Evolutionary conservation across 2,329 filamentous ascomycete genomes (phyloP), one percentile per base, ranked within the genome.

Genomic region (Zopfia rhizophila): DNA sequence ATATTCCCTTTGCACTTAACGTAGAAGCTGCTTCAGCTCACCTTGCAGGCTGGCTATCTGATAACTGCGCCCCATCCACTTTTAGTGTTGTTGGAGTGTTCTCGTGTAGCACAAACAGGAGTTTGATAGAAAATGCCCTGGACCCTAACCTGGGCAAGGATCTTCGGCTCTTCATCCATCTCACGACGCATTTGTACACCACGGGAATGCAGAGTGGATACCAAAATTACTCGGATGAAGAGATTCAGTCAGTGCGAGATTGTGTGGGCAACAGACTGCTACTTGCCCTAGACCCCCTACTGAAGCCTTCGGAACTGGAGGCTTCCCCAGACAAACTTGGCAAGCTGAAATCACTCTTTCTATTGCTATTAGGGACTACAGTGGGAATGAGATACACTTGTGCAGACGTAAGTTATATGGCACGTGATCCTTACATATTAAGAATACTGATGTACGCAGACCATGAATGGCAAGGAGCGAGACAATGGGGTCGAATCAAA

Each of bases 1-100:
- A 58, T 27, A 55, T 58, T 6, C 55, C 55, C 5, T 58, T 55
- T 21, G 55, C 40, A 6, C 45, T 58, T 4, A 58, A 58, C 25
- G 48, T 48, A 1, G 55, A 58, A 21, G 55, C 48, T 6, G 55
- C 55, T 6, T 55, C 55, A 6, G 46, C 55, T 22, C 55, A 55
- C 18, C 48, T 55, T 23, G 46, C 51, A 13, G 43, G 46, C 31
- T 58, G 55, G 54, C 31, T 57, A 10, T 40, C 48, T 7, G 51
- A 55, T 14, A 51, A 55, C 13, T 32, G 45, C 12, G 14, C 33
- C 3, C 28, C 46, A 5, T 39, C 55, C 7, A 48, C 45, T 5
- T 55, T 51, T 28, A 53, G 48, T 25, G 45, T 58, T 11, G 43
- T 58, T 12, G 55, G 51, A 1, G 41, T 58, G 13, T 58, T 55